A percentile compares a stretch with the other conserved stretches of the same genome.
phyloP scores from a whole-genome alignment of 2,329 filamentous ascomycete species.

The Chaetomium sp. region DNA sequence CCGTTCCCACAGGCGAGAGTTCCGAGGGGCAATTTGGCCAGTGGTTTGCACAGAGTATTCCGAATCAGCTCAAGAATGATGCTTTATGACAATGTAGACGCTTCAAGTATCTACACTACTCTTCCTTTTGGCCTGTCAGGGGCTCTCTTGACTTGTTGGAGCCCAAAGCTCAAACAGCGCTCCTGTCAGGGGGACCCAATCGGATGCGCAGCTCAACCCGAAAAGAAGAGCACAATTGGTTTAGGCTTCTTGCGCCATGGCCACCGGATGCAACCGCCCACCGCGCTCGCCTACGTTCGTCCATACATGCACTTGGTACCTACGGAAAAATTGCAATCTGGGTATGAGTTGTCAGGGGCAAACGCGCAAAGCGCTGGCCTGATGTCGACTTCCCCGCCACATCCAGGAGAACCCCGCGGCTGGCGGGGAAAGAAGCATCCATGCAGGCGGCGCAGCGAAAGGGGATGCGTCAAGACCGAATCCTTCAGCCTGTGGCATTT shows the following conservation, averaged over 20 bases:
- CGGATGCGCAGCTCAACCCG: conserved; percentile 3
- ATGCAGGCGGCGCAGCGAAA: conserved; percentile 1
- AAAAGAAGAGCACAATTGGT: conserved; percentile 1
- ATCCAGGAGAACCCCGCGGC: conserved; percentile 5
- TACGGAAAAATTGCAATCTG: not conserved
- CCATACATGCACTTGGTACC: not conserved
- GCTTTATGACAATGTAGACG: not conserved
- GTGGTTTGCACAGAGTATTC: not conserved
- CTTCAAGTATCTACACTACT: not conserved
- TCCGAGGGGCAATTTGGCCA: not conserved
- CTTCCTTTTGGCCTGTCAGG: not conserved
- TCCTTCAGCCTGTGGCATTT: not conserved
- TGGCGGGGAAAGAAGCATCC: not conserved
- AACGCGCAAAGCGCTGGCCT: not conserved
- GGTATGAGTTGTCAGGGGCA: not conserved
- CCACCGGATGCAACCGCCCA: conserved; percentile 1
- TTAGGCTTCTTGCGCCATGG: not conserved
- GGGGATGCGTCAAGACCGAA: not conserved
- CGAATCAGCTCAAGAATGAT: not conserved
- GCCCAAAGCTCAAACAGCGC: not conserved
- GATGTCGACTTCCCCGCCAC: not conserved
- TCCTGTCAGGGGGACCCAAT: not conserved
- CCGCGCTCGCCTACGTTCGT: not conserved
- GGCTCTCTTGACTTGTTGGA: not conserved
- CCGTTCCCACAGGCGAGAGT: not conserved